Evolutionary conservation across 352 stramenopile species (phyloP).

Genomic region (Globisporangium nodosum): DNA sequence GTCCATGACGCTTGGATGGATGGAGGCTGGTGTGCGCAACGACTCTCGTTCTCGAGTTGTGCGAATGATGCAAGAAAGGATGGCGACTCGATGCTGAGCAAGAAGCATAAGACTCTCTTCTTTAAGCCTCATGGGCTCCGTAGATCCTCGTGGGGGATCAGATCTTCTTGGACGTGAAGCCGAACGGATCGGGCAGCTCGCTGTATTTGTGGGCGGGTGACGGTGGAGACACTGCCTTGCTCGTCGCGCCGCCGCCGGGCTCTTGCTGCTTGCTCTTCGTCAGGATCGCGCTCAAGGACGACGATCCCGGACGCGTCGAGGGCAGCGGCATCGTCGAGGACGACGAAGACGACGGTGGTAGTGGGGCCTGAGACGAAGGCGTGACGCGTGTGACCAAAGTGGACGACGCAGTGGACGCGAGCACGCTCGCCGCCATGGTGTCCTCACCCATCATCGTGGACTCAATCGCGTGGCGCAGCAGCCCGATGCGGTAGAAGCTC

Average conservation of each 20-base stretch:
- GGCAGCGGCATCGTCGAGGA: not conserved
- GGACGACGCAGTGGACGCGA: constrained; percentile 4
- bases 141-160: not conserved
- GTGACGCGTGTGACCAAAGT: not conserved
- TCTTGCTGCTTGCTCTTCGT: constrained; percentile 3
- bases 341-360: not conserved
- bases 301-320: not conserved
- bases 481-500: constrained; percentile 66
- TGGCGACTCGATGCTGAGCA: not conserved
- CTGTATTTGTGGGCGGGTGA: constrained; percentile 33
- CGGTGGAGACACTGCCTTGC: not conserved
- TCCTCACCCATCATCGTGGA: constrained; percentile 66
- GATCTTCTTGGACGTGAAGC: constrained; percentile 53
- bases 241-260: not conserved
- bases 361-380: constrained; percentile 4
- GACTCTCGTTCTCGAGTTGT: not conserved
- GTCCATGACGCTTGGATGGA: constrained; percentile 4
- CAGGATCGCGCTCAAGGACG: constrained; percentile 1
- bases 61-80: not conserved
- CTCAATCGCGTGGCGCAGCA: constrained; percentile 74
- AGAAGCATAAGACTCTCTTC: not conserved
- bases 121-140: too few species aligned
- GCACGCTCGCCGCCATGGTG: constrained; percentile 24
- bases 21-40: too few species aligned
- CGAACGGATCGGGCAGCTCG: constrained; percentile 58